phyloP scores from a whole-genome alignment of 768 basidiomycete species.

The Mycena vitilis region DNA sequence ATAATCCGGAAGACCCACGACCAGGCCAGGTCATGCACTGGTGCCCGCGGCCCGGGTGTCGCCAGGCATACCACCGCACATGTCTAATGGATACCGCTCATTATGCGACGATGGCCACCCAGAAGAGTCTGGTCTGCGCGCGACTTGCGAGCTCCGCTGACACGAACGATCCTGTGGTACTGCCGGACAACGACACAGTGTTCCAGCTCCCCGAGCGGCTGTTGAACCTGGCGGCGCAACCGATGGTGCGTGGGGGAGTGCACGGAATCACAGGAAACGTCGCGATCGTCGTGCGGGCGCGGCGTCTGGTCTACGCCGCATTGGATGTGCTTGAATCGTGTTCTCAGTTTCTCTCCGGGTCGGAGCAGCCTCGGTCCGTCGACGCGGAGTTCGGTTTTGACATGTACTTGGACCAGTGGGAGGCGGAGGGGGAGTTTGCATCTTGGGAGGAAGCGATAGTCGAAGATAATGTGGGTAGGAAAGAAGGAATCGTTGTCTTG shows the following conservation, averaged over 20 bases:
- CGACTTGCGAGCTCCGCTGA: constrained; percentile 21
- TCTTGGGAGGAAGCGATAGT: constrained; percentile 12
- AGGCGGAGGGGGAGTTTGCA: neutral
- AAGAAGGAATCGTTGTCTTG: neutral
- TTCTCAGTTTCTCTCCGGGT: no score
- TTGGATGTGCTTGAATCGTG: neutral
- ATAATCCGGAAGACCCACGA: constrained; percentile 19
- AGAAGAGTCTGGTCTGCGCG: constrained; percentile 1
- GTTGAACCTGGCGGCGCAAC: constrained; percentile 60
- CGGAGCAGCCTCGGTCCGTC: neutral
- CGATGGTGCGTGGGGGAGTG: constrained; percentile 59
- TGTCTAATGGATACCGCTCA: neutral
- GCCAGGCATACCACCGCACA: constrained; percentile 11
- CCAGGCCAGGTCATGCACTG: constrained; percentile 24
- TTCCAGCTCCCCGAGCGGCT: constrained; percentile 50
- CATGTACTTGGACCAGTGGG: constrained; percentile 9
- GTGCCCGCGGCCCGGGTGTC: constrained; percentile 26
- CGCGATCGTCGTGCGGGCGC: constrained; percentile 56
- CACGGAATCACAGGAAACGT: constrained; percentile 66
- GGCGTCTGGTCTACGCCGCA: constrained; percentile 38
- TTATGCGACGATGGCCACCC: neutral
- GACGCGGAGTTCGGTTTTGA: neutral
- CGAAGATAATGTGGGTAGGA: neutral
- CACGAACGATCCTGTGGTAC: neutral
- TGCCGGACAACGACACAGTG: neutral